phyloP scores from a whole-genome alignment of 2,329 filamentous ascomycete species.

The Fusarium sp. region DNA sequence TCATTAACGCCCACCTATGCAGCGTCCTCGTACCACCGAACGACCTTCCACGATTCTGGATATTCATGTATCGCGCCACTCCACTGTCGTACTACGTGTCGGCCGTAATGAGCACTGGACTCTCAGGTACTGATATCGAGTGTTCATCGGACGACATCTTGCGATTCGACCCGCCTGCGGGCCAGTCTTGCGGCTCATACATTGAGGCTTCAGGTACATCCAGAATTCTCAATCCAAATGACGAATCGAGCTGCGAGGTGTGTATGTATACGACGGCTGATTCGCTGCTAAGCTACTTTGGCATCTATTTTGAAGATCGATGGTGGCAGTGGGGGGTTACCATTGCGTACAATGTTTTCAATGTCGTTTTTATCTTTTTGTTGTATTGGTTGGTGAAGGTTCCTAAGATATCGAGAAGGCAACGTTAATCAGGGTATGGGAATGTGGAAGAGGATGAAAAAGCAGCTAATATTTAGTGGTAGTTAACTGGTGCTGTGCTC shows the following conservation, averaged over 20 bases:
- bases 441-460: background rate
- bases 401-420: background rate
- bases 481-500: no score
- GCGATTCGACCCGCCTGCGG: background rate
- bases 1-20: background rate
- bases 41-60: background rate
- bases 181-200: background rate
- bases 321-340: background rate
- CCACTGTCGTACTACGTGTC: background rate
- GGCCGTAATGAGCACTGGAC: background rate
- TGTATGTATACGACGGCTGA: background rate
- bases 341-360: background rate
- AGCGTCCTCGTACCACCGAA: background rate
- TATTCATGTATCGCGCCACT: constrained; percentile 1
- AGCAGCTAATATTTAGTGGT: background rate
- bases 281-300: background rate
- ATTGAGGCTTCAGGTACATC: background rate
- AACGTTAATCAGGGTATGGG: background rate
- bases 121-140: background rate
- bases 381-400: background rate
- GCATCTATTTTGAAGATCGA: background rate
- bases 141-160: background rate
- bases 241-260: background rate
- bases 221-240: background rate
- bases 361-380: background rate